Evolutionary conservation across 1,284 basidiomycete species (phyloP).

Genomic region (Paramarasmius palmivorus): DNA sequence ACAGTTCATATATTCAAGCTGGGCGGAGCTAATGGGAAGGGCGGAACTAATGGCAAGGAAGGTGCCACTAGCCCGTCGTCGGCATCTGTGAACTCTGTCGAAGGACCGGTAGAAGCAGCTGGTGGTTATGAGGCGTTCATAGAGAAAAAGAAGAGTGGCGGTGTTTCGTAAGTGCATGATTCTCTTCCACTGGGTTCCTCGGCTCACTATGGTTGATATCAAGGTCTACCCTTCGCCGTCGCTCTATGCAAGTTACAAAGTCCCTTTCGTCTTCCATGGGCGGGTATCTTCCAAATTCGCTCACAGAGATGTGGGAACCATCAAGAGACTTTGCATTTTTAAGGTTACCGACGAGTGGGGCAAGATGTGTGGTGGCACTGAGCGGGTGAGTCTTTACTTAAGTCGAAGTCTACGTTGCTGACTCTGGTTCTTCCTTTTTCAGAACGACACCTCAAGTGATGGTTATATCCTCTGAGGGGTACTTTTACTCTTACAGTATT

Average conservation of each 20-base stretch:
- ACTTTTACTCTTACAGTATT: slow-evolving; percentile 95
- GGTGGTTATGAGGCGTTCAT: slow-evolving; percentile 79
- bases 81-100: slow-evolving; percentile 59
- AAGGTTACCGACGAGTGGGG: slow-evolving; percentile 81
- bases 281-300: slow-evolving; percentile 86
- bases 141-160: slow-evolving; percentile 64
- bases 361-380: slow-evolving; percentile 82
- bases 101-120: slow-evolving; percentile 55
- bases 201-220: slow-evolving; percentile 32
- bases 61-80: slow-evolving; percentile 26
- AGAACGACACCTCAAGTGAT: slow-evolving; percentile 96
- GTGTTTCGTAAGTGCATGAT: slow-evolving; percentile 47
- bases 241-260: slow-evolving; percentile 76
- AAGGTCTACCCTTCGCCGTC: slow-evolving; percentile 47
- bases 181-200: slow-evolving; percentile 5
- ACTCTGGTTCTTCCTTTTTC: slow-evolving; percentile 5
- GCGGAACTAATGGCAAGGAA: not conserved
- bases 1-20: slow-evolving; percentile 98
- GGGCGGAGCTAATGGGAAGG: slow-evolving; percentile 30
- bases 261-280: slow-evolving; percentile 82
- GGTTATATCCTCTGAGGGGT: slow-evolving; percentile 94
- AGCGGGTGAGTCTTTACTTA: slow-evolving; percentile 63
- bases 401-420: not conserved
- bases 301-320: slow-evolving; percentile 98
- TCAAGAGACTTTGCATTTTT: slow-evolving; percentile 93